Evolutionary conservation across 495 filamentous ascomycete genomes (phyloP).

Genomic region (Pseudoneurospora amorphoporcata): DNA sequence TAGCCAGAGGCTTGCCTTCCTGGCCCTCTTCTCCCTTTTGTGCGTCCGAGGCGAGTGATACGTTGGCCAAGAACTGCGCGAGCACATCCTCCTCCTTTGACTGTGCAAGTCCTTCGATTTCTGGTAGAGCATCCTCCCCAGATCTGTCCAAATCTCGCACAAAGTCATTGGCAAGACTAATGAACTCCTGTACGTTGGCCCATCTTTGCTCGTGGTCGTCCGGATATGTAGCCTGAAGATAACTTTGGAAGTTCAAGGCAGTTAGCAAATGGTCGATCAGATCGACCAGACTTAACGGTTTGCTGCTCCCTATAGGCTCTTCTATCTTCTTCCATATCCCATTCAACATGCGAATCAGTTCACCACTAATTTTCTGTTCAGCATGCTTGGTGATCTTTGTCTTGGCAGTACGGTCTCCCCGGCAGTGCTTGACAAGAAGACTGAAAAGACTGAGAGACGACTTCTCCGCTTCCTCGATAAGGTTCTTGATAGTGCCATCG

Average conservation of each 20-base stretch:
- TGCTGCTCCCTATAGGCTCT: slow-evolving; percentile 23
- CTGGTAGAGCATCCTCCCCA: slow-evolving; percentile 61
- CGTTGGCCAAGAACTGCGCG: slow-evolving; percentile 78
- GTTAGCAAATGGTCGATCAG: slow-evolving; percentile 66
- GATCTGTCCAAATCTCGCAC: slow-evolving; percentile 29
- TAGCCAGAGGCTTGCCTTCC: slow-evolving; percentile 56
- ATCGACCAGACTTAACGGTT: slow-evolving; percentile 48
- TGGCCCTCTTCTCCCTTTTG: slow-evolving; percentile 49
- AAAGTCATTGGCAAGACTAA: slow-evolving; percentile 68
- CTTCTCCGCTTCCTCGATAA: slow-evolving; percentile 66
- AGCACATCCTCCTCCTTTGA: slow-evolving; percentile 57
- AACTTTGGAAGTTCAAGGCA: slow-evolving; percentile 61
- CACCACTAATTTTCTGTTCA: slow-evolving; percentile 43
- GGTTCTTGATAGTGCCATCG: slow-evolving; percentile 60
- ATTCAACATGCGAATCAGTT: slow-evolving; percentile 40
- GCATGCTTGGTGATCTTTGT: slow-evolving; percentile 59
- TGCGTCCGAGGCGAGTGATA: slow-evolving; percentile 72
- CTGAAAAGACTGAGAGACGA: slow-evolving; percentile 64
- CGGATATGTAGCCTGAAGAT: slow-evolving; percentile 57
- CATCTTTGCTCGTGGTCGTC: slow-evolving; percentile 74
- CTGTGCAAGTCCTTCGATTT: slow-evolving; percentile 67
- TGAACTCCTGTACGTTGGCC: slow-evolving; percentile 86
- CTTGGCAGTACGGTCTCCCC: slow-evolving; percentile 54
- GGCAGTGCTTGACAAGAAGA: slow-evolving; percentile 56
- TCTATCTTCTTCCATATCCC: slow-evolving; percentile 53